Evolutionary conservation across 768 basidiomycete genomes (phyloP).

Genomic region (Leccinum truebloodii): DNA sequence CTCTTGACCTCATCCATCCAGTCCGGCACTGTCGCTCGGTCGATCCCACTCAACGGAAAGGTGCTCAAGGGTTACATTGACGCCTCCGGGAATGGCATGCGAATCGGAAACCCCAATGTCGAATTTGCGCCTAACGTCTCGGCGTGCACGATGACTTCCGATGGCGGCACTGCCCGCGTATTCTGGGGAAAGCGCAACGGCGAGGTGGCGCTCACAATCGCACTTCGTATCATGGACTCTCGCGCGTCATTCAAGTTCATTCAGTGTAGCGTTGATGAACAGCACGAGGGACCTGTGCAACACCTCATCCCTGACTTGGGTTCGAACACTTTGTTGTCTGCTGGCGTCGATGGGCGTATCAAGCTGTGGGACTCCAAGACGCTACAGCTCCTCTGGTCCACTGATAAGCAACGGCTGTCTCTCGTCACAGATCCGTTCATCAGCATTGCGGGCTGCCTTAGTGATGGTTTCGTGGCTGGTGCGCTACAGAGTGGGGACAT

Average conservation of each 20-base stretch:
- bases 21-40: slow-evolving; percentile 74
- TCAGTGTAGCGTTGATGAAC: slow-evolving; percentile 53
- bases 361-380: slow-evolving; percentile 72
- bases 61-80: slow-evolving; percentile 71
- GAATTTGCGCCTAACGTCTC: slow-evolving; percentile 73
- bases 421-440: slow-evolving; percentile 51
- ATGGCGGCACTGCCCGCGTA: slow-evolving; percentile 64
- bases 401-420: slow-evolving; percentile 36
- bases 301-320: slow-evolving; percentile 53
- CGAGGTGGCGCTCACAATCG: slow-evolving; percentile 61
- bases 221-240: slow-evolving; percentile 58
- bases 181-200: slow-evolving; percentile 77
- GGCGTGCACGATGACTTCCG: slow-evolving; percentile 55
- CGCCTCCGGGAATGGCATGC: slow-evolving; percentile 56
- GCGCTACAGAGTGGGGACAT: slow-evolving; percentile 59
- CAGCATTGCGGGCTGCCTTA: slow-evolving; percentile 47
- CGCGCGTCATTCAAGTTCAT: slow-evolving; percentile 47
- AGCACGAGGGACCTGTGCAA: slow-evolving; percentile 61
- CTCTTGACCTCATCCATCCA: slow-evolving; percentile 64
- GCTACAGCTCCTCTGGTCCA: slow-evolving; percentile 65
- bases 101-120: slow-evolving; percentile 72
- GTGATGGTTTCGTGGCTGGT: slow-evolving; percentile 48
- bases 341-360: slow-evolving; percentile 60
- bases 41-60: slow-evolving; percentile 67
- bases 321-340: slow-evolving; percentile 46